These are phyloP conservation scores for Rhinocladiella similis DNA, from an alignment of 2,329 filamentous ascomycete genomes.

Conservation along the genomic window DNA sequence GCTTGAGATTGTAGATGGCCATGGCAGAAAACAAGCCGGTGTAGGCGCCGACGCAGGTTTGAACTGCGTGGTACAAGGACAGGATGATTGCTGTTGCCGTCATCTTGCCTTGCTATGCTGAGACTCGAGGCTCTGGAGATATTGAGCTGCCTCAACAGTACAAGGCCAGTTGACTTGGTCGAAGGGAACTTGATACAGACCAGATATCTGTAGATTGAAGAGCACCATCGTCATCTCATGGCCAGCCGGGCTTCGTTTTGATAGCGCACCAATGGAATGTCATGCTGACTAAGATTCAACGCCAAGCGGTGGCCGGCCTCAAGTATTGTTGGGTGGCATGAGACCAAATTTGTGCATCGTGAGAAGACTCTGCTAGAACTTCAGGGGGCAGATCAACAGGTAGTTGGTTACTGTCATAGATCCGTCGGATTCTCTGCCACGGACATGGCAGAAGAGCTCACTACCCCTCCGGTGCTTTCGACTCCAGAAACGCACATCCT, in stretches of 20 bases:
- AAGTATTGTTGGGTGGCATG: background rate
- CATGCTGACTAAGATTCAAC: background rate
- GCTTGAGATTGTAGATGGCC: conserved; percentile 22
- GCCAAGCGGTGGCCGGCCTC: background rate
- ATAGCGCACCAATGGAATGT: background rate
- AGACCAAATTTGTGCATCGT: background rate
- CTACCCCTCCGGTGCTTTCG: conserved; percentile 58
- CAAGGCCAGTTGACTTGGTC: background rate
- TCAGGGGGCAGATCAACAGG: background rate
- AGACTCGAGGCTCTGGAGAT: no score
- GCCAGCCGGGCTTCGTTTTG: no score
- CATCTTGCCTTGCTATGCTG: background rate
- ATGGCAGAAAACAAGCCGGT: conserved; percentile 19
- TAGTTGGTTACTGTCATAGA: background rate
- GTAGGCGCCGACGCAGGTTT: conserved; percentile 15
- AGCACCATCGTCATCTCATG: no score
- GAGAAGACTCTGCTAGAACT: background rate
- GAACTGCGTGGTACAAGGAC: conserved; percentile 18
- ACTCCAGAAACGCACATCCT: conserved; percentile 64
- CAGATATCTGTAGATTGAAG: no score
- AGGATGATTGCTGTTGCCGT: conserved; percentile 10
- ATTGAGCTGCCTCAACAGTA: background rate
- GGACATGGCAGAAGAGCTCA: conserved; percentile 31
- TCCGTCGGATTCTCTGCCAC: background rate
- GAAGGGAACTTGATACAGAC: background rate